phyloP scores from a whole-genome alignment of 1,139 yeast species.

The Groenewaldozyma sp. region DNA sequence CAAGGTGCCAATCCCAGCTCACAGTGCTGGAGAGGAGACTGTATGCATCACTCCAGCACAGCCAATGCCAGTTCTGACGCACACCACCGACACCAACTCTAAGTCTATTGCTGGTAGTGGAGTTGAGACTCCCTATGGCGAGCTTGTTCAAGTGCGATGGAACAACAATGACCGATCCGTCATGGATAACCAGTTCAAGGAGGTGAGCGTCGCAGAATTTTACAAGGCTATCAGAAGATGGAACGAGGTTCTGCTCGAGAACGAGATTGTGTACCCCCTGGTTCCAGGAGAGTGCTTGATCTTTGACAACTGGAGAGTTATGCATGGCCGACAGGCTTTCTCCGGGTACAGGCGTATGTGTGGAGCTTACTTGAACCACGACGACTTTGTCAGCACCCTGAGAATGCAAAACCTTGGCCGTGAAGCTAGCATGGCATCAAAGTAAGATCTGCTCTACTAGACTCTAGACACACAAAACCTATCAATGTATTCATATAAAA shows the following conservation, averaged over 20 bases:
- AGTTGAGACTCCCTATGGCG: constrained; percentile 41
- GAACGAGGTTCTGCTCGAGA: constrained; percentile 46
- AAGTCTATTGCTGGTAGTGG: neutral
- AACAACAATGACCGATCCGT: constrained; percentile 66
- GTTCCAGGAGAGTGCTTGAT: constrained; percentile 61
- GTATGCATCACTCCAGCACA: constrained; percentile 58
- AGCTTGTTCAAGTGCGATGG: constrained; percentile 63
- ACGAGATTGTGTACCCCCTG: constrained; percentile 50
- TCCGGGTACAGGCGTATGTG: constrained; percentile 67
- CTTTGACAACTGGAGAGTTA: constrained; percentile 70
- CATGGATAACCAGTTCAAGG: constrained; percentile 52
- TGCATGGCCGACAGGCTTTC: constrained; percentile 64
- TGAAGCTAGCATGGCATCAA: constrained; percentile 37
- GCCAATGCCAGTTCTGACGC: constrained; percentile 48
- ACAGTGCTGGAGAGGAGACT: constrained; percentile 64
- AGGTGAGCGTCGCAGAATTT: constrained; percentile 44
- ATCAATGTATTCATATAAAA: neutral
- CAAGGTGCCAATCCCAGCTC: constrained; percentile 54
- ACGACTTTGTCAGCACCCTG: constrained; percentile 55
- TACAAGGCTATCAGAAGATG: constrained; percentile 54
- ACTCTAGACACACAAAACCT: neutral
- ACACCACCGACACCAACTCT: constrained; percentile 2
- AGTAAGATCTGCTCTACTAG: constrained; percentile 17
- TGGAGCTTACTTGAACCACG: constrained; percentile 66
- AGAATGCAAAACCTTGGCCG: constrained; percentile 46